Base-by-base conservation (phyloP, 345 rosid genomes). In the Psidium guajava region DNA sequence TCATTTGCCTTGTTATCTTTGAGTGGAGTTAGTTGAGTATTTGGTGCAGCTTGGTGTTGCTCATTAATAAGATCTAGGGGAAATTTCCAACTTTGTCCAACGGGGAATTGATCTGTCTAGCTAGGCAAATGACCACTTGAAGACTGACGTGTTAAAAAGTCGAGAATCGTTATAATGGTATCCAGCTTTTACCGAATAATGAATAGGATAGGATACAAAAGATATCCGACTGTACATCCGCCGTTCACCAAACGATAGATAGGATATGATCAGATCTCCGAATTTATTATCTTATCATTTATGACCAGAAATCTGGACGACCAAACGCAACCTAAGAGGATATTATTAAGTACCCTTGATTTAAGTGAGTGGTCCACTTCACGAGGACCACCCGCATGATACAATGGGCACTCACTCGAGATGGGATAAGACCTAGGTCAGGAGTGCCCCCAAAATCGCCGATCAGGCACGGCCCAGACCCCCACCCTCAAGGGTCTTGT, bases 401-500 rank as follows among this genome's bases (percentile, higher is more conserved):
- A 11, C 2, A 8, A 64, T 6, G 22, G 11, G 44, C n/a, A 22
- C 44, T 64, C 22, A 8, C 75, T 7, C 5, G 44, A 64, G 6
- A 11, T 64, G 74, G 74, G 74, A 20, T 61, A 15, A 61, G 28
- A 7, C 21, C 1, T 14, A 20, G 40, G 73, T 36, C 40, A 1
- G 21, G 21, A 6, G 32, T 27, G 74, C 74, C 5, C 21, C 14
- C n/a, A 61, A 61, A 61, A 61, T 61, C 14, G 11, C 21, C 21
- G 0, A 14, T 27, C 2, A 16, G 8, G 55, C 8, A 16, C 20
- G 3, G 6, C 16, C 21, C 54, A 2, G 1, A 1, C 6, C 32
- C 40, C 28, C 0, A 1, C 42, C 5, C 75, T 32, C 0, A 0
- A 0, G 44, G 44, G 12, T 64, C 22, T 16, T 4, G 44, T 64